Percentiles rank a stretch among this genome's conserved stretches.
Conservation (phyloP, 495 filamentous ascomycete genomes). For the Collariella sp. region DNA sequence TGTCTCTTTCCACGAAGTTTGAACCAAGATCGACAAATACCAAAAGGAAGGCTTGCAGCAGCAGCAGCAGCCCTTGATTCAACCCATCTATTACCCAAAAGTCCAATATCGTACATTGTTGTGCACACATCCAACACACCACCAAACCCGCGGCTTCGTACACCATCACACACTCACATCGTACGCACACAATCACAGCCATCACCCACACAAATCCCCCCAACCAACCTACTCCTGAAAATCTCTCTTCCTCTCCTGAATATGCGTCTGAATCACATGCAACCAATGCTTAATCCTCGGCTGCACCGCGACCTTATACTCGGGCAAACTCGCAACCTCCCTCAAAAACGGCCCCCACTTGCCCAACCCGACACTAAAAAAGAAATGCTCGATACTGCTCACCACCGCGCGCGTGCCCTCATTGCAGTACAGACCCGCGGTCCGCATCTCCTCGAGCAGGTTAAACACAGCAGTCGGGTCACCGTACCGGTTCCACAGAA, state of each 20-base stretch:
- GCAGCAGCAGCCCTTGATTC: background rate
- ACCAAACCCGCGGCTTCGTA: no score
- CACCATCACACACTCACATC: background rate
- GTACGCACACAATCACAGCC: background rate
- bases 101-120: slow-evolving; percentile 5
- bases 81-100: background rate
- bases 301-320: slow-evolving; percentile 25
- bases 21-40: no score
- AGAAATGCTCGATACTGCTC: slow-evolving; percentile 15
- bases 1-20: no score
- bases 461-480: slow-evolving; percentile 53
- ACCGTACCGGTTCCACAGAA: slow-evolving; percentile 54
- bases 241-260: slow-evolving; percentile 13
- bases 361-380: slow-evolving; percentile 8
- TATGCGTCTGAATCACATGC: slow-evolving; percentile 11
- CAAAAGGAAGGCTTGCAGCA: background rate
- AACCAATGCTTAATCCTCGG: slow-evolving; percentile 20
- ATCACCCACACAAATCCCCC: no score
- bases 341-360: slow-evolving; percentile 24
- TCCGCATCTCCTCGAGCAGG: slow-evolving; percentile 69
- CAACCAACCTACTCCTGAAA: slow-evolving; percentile 5
- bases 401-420: slow-evolving; percentile 47
- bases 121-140: no score
- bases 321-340: slow-evolving; percentile 32
- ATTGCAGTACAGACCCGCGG: slow-evolving; percentile 56